Evolutionary conservation across 2,329 filamentous ascomycete genomes (phyloP), one percentile per base, ranked within the genome.

Genomic region (Trichoderma pleuroti): DNA sequence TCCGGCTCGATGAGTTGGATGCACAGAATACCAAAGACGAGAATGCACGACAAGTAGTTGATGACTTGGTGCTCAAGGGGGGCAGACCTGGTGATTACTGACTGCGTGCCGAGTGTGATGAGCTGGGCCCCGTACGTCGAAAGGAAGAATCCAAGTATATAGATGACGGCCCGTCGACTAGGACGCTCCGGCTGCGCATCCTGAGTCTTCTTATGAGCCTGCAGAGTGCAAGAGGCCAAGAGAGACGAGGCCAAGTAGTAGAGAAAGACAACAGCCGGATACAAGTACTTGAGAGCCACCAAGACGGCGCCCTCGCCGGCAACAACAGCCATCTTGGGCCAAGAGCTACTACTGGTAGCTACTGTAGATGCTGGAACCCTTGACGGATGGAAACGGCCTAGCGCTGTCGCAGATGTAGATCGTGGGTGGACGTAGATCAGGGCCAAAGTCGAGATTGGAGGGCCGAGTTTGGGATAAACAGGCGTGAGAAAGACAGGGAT

Each of bases 11-110:
- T 80, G 16, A 92, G 82, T 24, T 84, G 84, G 52, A 86, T 83
- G 71, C 89, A 81, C 74, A 91, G 84, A 16, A 90, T 84, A 4
- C 87, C 86, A 78, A 90, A 93, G n/a, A 88, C 83, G 32, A 92
- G 79, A 59, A 89, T 82, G 68, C 88, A 91, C 1, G 89, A 87
- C 30, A 92, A 80, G 46, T 87, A 81, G 68, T 88, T 87, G 68
- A 92, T 85, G 72, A 85, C 81, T 49, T 82, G 79, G 74, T 87
- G 82, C 65, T 86, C 83, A 26, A 84, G 81, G 1, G 81, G 79
- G 52, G 80, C 18, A 28, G 49, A 14, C 11, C 42, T 62, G 39
- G 62, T 28, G n/a, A 72, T 30, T 46, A 63, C 32, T 10, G 68
- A 62, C 24, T 70, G 61, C 8, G 61, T 67, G 18, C 82, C 74